Base-by-base conservation (phyloP, 768 basidiomycete species). In the Serpula lacrymans region DNA sequence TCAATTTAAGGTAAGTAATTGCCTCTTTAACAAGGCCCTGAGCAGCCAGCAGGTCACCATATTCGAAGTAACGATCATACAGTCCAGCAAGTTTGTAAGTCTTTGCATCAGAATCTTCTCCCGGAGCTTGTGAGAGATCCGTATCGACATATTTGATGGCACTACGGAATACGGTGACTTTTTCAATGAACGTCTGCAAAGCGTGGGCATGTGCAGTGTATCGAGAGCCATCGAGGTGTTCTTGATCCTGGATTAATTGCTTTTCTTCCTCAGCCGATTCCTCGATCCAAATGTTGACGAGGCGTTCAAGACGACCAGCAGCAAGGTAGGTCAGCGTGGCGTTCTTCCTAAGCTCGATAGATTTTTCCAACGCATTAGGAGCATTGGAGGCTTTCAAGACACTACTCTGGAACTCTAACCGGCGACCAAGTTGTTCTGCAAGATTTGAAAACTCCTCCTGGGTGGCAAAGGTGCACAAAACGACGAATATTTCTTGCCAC, bases 401-500 rank as follows among this genome's bases (percentile, higher is more conserved):
- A 13, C 72, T 77, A 50, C 76, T 87, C 59, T 88, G 84, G 70
- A 84, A 90, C 59, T 98, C 95, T 33, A 98, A 74, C 11, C 95
- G 72, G 40, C 84, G 78, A 6, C 95, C 95, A 27, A 99, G 81
- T 59, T 94, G 89, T 62, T 97, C 94, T 1, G 86, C 84, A 6
- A 99, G 74, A n/a, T 77, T 71, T 9, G 83, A 65, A 54, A 97
- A 98, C 54, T 97, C 92, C 13, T 89, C 85, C 42, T 77, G 65
- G 37, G 67, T 75, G 1, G 94, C 91, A 64, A 94, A 99, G 0
- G 95, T 97, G 68, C 94, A 97, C 8, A 97, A 60, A 10, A 99
- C 89, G 26, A 95, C 94, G 50, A 98, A 97, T 38, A 94, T 89
- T 62, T 96, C 95, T 43, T 85, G 80, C 95, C 95, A 98, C 59